These are phyloP conservation scores for Ustilago tritici DNA, from an alignment of 1,284 basidiomycete species.

Conservation along the genomic window DNA sequence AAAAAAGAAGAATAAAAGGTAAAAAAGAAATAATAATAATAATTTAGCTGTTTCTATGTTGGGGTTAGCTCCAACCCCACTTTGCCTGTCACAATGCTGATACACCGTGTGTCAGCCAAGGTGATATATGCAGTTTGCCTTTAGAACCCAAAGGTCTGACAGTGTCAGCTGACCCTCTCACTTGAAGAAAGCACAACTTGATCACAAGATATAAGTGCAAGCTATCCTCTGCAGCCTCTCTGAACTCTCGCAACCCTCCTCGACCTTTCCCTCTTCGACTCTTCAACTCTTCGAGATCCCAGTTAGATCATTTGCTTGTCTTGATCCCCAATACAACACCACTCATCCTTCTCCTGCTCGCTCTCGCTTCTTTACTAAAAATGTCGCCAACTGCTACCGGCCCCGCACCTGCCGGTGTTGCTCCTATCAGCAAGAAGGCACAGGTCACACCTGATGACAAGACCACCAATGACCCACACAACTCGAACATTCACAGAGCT, in stretches of 20 bases:
- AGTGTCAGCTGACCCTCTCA: not conserved
- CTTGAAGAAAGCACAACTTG: not conserved
- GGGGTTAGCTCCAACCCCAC: not conserved
- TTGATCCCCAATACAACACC: not conserved
- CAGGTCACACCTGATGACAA: conserved; percentile 57
- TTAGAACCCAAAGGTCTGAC: not conserved
- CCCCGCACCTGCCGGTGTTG: not conserved
- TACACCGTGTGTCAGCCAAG: not conserved
- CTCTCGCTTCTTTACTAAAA: not conserved
- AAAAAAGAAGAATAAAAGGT: not conserved
- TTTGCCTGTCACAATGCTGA: not conserved
- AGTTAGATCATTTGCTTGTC: not conserved
- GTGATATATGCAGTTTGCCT: conserved; percentile 1
- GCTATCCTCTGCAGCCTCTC: not conserved
- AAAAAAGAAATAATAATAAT: no score
- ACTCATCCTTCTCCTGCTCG: not conserved
- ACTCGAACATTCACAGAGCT: conserved; percentile 53
- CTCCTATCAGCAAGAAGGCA: conserved; percentile 22
- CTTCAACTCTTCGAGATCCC: no score
- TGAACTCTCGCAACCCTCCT: not conserved
- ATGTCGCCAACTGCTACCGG: conserved; percentile 16
- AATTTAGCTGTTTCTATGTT: not conserved
- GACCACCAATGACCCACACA: conserved; percentile 52
- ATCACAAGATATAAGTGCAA: not conserved
- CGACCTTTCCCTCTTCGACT: not conserved